Percentiles rank a stretch among this genome's conserved stretches.
Conservation (phyloP, 805 yeast genomes). For the Tetrapisispora namnaoensis region DNA sequence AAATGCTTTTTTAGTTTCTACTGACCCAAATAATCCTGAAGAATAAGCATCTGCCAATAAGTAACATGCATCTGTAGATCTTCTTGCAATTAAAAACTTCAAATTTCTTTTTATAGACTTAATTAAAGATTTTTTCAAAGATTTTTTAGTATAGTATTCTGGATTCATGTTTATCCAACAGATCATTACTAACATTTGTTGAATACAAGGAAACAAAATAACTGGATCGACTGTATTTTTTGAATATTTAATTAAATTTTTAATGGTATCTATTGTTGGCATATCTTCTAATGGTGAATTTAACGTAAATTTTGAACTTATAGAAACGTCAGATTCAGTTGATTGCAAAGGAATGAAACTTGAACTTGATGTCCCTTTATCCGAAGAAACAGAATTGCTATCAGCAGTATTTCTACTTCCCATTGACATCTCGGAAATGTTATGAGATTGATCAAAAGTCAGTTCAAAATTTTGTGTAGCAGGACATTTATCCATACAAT, state of each 20-base stretch:
- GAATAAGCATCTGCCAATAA: slow-evolving; percentile 76
- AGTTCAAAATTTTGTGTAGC: no score
- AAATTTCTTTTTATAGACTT: slow-evolving; percentile 66
- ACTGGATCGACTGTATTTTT: slow-evolving; percentile 71
- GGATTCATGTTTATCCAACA: slow-evolving; percentile 39
- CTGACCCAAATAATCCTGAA: slow-evolving; percentile 69
- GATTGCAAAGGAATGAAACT: background rate
- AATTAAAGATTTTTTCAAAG: slow-evolving; percentile 42
- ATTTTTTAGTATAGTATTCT: slow-evolving; percentile 11
- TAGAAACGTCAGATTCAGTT: background rate
- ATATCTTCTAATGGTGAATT: background rate
- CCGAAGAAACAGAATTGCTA: background rate
- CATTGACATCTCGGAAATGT: no score
- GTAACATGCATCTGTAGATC: slow-evolving; percentile 81
- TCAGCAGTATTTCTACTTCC: background rate
- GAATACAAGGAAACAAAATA: slow-evolving; percentile 76
- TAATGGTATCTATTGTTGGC: background rate
- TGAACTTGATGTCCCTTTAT: background rate
- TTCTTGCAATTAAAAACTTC: slow-evolving; percentile 60
- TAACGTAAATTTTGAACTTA: background rate
- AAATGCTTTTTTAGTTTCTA: slow-evolving; percentile 68
- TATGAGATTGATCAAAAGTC: no score
- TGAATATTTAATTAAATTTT: slow-evolving; percentile 50
- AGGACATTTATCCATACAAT: background rate
- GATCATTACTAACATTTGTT: slow-evolving; percentile 74